Evolutionary conservation across 208 protist genomes (phyloP).

Genomic region (Acanthamoeba royreba): DNA sequence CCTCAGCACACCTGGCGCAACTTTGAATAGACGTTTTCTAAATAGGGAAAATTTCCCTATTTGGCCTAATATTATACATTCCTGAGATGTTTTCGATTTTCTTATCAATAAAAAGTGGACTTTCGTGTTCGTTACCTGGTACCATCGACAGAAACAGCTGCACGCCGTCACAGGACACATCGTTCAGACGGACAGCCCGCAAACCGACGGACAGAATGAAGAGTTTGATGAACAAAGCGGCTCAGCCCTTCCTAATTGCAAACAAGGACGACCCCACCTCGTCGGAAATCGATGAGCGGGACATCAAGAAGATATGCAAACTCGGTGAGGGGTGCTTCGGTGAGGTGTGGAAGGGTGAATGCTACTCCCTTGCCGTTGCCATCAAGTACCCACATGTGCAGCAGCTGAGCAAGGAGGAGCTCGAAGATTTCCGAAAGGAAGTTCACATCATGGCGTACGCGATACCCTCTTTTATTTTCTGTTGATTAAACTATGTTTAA

Average conservation of each 20-base stretch:
- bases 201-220: too few species aligned
- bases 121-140: too few species aligned
- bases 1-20: too few species aligned
- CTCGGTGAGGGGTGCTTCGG: constrained; percentile 8
- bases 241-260: neutral
- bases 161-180: neutral
- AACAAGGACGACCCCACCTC: neutral
- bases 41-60: too few species aligned
- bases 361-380: neutral
- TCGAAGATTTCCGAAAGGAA: neutral
- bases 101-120: too few species aligned
- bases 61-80: too few species aligned
- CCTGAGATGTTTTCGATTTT: too few species aligned
- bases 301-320: neutral
- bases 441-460: constrained; percentile 15
- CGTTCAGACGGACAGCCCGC: too few species aligned
- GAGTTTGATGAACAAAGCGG: neutral
- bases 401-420: neutral
- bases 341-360: neutral
- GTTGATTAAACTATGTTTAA: neutral
- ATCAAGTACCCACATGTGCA: constrained; percentile 9
- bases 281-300: neutral
- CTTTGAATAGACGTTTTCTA: too few species aligned
- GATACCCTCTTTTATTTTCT: neutral
- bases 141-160: too few species aligned